Conservation (phyloP, 192 early-diverging fungal genomes). For the Chytriomyces sp. region DNA sequence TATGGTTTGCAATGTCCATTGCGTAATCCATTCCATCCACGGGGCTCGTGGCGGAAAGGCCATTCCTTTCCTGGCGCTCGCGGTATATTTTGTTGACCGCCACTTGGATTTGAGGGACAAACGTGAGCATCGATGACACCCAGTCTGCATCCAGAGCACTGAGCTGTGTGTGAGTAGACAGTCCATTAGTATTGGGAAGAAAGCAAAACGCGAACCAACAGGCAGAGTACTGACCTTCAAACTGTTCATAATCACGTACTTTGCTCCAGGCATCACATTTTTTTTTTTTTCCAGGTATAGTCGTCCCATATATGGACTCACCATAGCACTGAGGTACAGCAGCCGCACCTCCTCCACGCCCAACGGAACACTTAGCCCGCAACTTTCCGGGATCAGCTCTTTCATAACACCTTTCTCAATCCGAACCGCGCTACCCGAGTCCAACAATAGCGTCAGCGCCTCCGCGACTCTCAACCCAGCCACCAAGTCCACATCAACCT, state of each 20-base stretch:
- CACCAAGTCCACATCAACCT: background rate
- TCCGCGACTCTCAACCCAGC: conserved; percentile 16
- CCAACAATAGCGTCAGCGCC: background rate
- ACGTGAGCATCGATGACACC: background rate
- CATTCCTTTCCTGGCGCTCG: background rate
- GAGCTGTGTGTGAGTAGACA: background rate
- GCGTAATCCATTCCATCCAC: background rate
- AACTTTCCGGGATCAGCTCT: background rate
- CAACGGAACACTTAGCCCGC: background rate
- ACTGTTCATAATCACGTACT: conserved; percentile 35
- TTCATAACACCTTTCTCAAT: background rate
- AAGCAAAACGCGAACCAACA: background rate
- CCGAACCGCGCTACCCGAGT: background rate
- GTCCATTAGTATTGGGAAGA: background rate
- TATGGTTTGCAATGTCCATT: background rate
- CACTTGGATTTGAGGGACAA: conserved; percentile 14
- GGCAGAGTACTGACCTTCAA: conserved; percentile 27
- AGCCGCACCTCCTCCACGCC: conserved; percentile 23
- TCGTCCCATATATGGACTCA: conserved; percentile 19
- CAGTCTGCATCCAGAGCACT: conserved; percentile 21
- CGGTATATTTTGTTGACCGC: conserved; percentile 10
- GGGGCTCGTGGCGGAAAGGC: too few species aligned
- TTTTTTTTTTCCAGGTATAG: conserved; percentile 41
- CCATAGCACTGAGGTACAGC: conserved; percentile 27
- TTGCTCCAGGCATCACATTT: conserved; percentile 25